Percentiles rank a stretch among this genome's conserved stretches.
Conservation (phyloP, 225 moss, liverwort and hornwort genomes). For the Asterella californica region DNA sequence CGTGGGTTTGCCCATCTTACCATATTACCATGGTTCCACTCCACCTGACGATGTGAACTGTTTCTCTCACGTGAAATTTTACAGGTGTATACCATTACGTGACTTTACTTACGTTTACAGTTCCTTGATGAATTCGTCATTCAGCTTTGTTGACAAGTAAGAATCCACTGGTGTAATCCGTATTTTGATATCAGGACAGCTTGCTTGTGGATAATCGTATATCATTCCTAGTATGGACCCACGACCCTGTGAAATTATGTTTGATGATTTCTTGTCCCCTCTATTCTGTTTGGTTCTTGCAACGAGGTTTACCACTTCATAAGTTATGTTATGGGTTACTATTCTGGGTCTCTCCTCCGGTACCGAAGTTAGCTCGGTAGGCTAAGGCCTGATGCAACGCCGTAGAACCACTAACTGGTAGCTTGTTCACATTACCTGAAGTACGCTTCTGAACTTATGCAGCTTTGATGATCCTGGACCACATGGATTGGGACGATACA, state of each 20-base stretch:
- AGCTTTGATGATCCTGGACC: conserved; percentile 99
- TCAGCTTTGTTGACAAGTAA: conserved; percentile 95
- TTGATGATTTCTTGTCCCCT: background rate
- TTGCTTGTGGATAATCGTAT: background rate
- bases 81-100: conserved; percentile 83
- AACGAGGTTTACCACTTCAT: background rate
- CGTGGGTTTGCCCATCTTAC: background rate
- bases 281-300: background rate
- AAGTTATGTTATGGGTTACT: background rate
- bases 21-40: background rate
- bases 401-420: background rate
- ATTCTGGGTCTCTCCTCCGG: background rate
- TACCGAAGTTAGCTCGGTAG: background rate
- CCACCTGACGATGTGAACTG: background rate
- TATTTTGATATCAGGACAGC: background rate
- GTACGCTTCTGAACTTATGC: background rate
- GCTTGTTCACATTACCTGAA: background rate
- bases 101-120: conserved; percentile 72
- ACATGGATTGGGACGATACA: conserved; percentile 83
- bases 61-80: conserved; percentile 4
- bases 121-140: conserved; percentile 58
- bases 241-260: background rate
- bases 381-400: background rate
- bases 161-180: background rate
- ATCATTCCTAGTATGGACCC: background rate